These are phyloP conservation scores for Miscanthus sacchariflorus DNA, from an alignment of 202 grass and related monocot species.

Conservation along the genomic window DNA sequence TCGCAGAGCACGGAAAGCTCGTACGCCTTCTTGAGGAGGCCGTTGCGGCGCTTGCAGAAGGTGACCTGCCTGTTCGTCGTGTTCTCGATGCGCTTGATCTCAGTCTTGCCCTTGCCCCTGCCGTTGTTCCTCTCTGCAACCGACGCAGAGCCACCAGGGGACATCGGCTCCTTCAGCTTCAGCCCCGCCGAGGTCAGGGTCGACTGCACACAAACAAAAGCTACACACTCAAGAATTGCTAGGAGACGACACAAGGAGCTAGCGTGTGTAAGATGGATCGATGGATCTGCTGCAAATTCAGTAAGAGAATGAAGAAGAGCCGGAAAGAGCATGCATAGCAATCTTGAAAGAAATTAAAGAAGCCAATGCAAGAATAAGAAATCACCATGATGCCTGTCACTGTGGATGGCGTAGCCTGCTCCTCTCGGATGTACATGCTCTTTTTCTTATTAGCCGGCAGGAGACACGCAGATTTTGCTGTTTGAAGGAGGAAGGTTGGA, in stretches of 20 bases:
- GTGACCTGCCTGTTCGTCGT: slow-evolving; percentile 85
- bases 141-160: background rate
- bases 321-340: background rate
- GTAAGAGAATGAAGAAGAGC: background rate
- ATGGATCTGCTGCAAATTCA: slow-evolving; percentile 30
- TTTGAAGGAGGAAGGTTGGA: slow-evolving; percentile 34
- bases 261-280: slow-evolving; percentile 11
- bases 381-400: slow-evolving; percentile 56
- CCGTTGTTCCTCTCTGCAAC: slow-evolving; percentile 37
- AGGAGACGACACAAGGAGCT: background rate
- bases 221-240: slow-evolving; percentile 16
- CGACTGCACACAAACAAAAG: background rate
- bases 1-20: slow-evolving; percentile 82
- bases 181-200: slow-evolving; percentile 22
- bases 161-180: slow-evolving; percentile 17
- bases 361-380: slow-evolving; percentile 31
- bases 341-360: slow-evolving; percentile 1
- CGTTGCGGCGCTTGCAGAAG: slow-evolving; percentile 92
- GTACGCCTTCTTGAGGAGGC: slow-evolving; percentile 89
- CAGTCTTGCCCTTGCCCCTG: slow-evolving; percentile 65
- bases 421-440: slow-evolving; percentile 47
- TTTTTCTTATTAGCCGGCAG: slow-evolving; percentile 4
- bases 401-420: slow-evolving; percentile 46
- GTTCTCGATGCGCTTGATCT: slow-evolving; percentile 93
- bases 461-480: slow-evolving; percentile 33